phyloP scores from a whole-genome alignment of 139 green algal genomes.

The Picochlorum sp. region DNA sequence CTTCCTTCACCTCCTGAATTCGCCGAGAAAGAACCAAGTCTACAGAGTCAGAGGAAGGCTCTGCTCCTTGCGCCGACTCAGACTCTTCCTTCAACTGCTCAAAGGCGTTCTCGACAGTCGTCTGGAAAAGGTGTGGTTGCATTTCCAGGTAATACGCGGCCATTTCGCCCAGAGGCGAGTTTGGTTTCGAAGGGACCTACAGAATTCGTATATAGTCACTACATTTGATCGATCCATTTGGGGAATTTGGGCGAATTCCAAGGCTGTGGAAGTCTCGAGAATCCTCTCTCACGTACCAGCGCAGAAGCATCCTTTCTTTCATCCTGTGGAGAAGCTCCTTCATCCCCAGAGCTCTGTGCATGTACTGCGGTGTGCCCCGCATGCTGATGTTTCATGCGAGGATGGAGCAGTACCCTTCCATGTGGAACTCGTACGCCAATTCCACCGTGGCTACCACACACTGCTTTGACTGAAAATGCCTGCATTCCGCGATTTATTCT shows the following conservation, averaged over 20 bases:
- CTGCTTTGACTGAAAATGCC: too few relatives aligned
- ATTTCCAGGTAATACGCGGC: slow-evolving; percentile 75
- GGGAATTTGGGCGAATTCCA: neutral
- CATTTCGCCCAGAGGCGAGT: slow-evolving; percentile 80
- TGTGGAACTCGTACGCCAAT: too few relatives aligned
- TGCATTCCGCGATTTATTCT: too few relatives aligned
- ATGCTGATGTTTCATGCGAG: too few relatives aligned
- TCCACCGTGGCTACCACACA: too few relatives aligned
- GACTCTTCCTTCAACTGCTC: slow-evolving; percentile 47
- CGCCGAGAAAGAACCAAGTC: slow-evolving; percentile 66
- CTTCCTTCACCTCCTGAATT: slow-evolving; percentile 74
- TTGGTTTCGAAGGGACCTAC: slow-evolving; percentile 74
- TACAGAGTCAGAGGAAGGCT: neutral
- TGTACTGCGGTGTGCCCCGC: too few relatives aligned
- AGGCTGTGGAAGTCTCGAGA: neutral
- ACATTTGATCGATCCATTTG: neutral
- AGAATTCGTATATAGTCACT: neutral
- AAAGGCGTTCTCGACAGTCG: slow-evolving; percentile 68
- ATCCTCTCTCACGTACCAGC: slow-evolving; percentile 7
- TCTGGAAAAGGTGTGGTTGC: slow-evolving; percentile 81
- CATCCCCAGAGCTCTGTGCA: neutral
- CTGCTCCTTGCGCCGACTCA: slow-evolving; percentile 9
- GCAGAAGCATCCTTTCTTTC: slow-evolving; percentile 7
- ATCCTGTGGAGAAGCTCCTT: neutral
- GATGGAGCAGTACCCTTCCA: too few relatives aligned